Base-by-base conservation (phyloP, 306 rosid species). In the Cotoneaster glaucophyllus region DNA sequence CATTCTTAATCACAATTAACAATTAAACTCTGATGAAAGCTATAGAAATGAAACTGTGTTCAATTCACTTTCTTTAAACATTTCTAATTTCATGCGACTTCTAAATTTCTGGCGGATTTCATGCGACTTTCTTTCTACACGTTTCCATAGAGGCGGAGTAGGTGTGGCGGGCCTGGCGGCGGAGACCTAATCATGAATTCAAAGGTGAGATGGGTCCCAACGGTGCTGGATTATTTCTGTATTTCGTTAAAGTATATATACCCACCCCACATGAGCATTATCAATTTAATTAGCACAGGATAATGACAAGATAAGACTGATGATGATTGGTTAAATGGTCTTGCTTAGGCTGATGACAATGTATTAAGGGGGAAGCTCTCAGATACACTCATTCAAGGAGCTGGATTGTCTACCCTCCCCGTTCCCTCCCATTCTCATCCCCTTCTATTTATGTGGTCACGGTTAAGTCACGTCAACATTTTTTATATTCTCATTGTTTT, bases 291-390 rank as follows among this genome's bases (percentile, higher is more conserved):
- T 29, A 8, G 19, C n/a, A 64, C 18, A 4, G 34, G 25, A 34
- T 19, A 21, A 65, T 72, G 22, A 37, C 29, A 58, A 9, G 56
- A 58, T 72, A 72, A 17, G 56, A 24, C 24, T 39, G 76, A 18
- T 37, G 53, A 37, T 56, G 67, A 22, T 24, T 56, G 76, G 37
- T 14, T 22, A 15, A 34, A n/a, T 56, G 26, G 11, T 59, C 19
- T 32, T 72, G 67, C 69, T 61, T 61, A 61, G 69, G 69, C 29
- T 14, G 69, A 44, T 73, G 77, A 43, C 77, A 45, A 43, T 11
- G 22, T 71, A 18, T 17, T 61, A 58, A 73, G 48, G 69, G 21
- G 4, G 8, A 12, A 63, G 12, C 43, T 64, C 43, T 18, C 68
- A 3, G 14, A 64, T 17, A 17, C 18, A 31, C 24, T n/a, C n/a